Evolutionary conservation across 2,329 filamentous ascomycete species (phyloP).

Genomic region (Penicillium sp.): DNA sequence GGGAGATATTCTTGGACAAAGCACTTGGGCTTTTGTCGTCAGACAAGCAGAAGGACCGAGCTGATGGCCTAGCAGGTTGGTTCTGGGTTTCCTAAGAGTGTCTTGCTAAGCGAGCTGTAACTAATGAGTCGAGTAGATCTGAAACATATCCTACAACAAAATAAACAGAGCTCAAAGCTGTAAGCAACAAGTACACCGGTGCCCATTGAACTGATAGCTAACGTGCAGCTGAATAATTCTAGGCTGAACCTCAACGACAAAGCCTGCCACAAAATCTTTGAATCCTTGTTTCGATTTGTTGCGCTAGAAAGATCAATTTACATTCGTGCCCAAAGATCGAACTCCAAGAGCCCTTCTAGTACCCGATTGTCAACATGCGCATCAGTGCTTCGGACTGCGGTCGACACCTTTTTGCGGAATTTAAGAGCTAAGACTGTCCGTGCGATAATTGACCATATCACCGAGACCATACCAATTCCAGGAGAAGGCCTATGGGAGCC

Average conservation of each 20-base stretch:
- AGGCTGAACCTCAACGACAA: slow-evolving; percentile 64
- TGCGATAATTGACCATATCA: slow-evolving; percentile 78
- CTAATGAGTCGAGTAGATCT: slow-evolving; percentile 45
- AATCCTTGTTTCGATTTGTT: slow-evolving; percentile 74
- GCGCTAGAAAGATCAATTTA: slow-evolving; percentile 68
- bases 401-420: slow-evolving; percentile 67
- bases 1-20: slow-evolving; percentile 43
- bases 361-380: slow-evolving; percentile 68
- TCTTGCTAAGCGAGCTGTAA: not conserved
- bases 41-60: slow-evolving; percentile 48
- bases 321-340: slow-evolving; percentile 56
- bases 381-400: slow-evolving; percentile 68
- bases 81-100: not conserved
- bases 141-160: slow-evolving; percentile 57
- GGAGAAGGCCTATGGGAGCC: slow-evolving; percentile 67
- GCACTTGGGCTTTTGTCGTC: slow-evolving; percentile 46
- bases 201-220: not conserved
- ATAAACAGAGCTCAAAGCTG: slow-evolving; percentile 45
- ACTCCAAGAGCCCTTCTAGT: slow-evolving; percentile 51
- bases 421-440: slow-evolving; percentile 77
- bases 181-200: slow-evolving; percentile 20
- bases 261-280: slow-evolving; percentile 78
- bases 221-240: not conserved
- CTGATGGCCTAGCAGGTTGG: slow-evolving; percentile 52
- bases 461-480: slow-evolving; percentile 66